Conservation (phyloP, 805 yeast genomes). For the Vanderwaltozyma yarrowii region DNA sequence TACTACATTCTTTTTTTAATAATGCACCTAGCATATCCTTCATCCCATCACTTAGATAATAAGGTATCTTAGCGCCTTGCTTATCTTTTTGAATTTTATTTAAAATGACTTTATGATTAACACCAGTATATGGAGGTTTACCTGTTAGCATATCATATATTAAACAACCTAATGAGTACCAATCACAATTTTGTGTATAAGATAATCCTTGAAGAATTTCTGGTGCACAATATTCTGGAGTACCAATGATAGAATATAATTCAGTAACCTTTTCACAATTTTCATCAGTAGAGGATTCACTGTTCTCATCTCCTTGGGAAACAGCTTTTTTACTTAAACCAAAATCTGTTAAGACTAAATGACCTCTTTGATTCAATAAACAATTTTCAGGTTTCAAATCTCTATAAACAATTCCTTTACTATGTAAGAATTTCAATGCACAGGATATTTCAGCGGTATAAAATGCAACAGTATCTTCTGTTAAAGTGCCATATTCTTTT, state of each 20-base stretch:
- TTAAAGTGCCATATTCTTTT: slow-evolving; percentile 33
- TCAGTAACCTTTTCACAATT: slow-evolving; percentile 24
- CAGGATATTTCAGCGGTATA: slow-evolving; percentile 74
- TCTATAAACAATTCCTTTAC: slow-evolving; percentile 73
- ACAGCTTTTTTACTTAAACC: slow-evolving; percentile 48
- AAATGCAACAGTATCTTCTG: slow-evolving; percentile 61
- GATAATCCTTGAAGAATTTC: slow-evolving; percentile 70
- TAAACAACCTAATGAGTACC: slow-evolving; percentile 89
- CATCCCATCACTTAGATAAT: slow-evolving; percentile 68
- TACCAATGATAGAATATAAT: slow-evolving; percentile 33
- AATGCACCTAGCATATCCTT: slow-evolving; percentile 61
- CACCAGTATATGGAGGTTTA: slow-evolving; percentile 82
- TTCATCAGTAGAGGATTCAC: slow-evolving; percentile 1
- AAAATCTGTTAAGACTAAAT: slow-evolving; percentile 74
- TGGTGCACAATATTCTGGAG: slow-evolving; percentile 63
- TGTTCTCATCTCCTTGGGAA: slow-evolving; percentile 4
- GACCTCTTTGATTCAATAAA: slow-evolving; percentile 59
- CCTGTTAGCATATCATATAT: slow-evolving; percentile 74
- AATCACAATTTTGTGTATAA: slow-evolving; percentile 73
- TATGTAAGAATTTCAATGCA: slow-evolving; percentile 68
- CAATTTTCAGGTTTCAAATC: slow-evolving; percentile 89
- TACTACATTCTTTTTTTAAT: slow-evolving; percentile 57
- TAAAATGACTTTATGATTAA: slow-evolving; percentile 61
- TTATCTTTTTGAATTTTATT: slow-evolving; percentile 66
- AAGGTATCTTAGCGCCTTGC: slow-evolving; percentile 46